Evolutionary conservation across 1,139 yeast species (phyloP).

Genomic region (Spencermartinsiella ligniputridi): DNA sequence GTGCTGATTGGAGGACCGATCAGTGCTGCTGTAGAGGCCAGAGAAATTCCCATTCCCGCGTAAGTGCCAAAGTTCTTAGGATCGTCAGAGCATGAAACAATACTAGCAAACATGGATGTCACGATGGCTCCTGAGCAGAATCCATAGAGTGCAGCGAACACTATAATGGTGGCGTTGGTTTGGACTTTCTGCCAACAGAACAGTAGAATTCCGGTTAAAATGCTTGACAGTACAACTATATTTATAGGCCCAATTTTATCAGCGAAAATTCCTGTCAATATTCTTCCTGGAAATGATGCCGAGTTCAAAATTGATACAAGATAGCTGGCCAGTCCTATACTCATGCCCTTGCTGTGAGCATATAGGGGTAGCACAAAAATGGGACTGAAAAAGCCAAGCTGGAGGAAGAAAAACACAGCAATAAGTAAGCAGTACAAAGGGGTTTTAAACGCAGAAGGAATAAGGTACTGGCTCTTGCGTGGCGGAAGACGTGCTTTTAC

Average conservation of each 20-base stretch:
- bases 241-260: constrained; percentile 46
- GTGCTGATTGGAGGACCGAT: constrained; percentile 53
- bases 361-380: constrained; percentile 34
- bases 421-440: constrained; percentile 28
- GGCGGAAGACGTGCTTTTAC: constrained; percentile 30
- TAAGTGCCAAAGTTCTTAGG: constrained; percentile 38
- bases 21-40: constrained; percentile 50
- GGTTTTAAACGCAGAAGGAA: constrained; percentile 30
- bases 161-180: constrained; percentile 42
- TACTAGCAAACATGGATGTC: constrained; percentile 41
- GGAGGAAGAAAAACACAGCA: constrained; percentile 29
- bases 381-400: constrained; percentile 34
- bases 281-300: constrained; percentile 46
- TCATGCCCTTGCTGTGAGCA: constrained; percentile 24
- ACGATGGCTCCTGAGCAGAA: constrained; percentile 44
- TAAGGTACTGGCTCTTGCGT: constrained; percentile 26
- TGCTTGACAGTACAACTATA: constrained; percentile 33
- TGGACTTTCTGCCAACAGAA: constrained; percentile 39
- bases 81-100: constrained; percentile 50
- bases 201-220: constrained; percentile 2
- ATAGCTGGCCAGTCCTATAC: constrained; percentile 15
- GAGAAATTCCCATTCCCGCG: constrained; percentile 57
- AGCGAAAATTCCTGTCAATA: constrained; percentile 44
- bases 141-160: constrained; percentile 44
- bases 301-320: constrained; percentile 49